Base-by-base conservation (phyloP, 2,329 filamentous ascomycete species). In the Epichloe gansuensis region DNA sequence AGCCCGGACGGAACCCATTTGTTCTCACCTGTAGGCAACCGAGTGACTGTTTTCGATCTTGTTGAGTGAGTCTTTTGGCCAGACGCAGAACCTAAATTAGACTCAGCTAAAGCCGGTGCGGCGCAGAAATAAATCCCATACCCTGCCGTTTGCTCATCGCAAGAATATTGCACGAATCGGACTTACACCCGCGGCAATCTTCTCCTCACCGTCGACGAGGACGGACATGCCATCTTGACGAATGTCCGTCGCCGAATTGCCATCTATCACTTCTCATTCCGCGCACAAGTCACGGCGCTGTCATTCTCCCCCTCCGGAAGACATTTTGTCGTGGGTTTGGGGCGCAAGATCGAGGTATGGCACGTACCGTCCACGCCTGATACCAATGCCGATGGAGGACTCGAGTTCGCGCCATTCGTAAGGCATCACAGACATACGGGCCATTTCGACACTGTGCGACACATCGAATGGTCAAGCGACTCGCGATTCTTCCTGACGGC, bases 181-280 rank as follows among this genome's bases (percentile, higher is more conserved):
- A 60, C 81, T 98, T 52, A 89, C 90, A 48, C 91, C 50, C 82
- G 83, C 65, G 93, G 91, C 63, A 96, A 96, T 68, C 80, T 98
- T 48, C 80, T 98, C 21, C 83, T 98, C 58, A 88, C 91, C 7
- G 78, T 98, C 59, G 94, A 98, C 72, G 87, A 96, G 70, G 88
- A 95, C 75, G 93, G 93, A 55, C 86, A 87, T 62, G 90, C 91
- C 35, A 95, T 98, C 52, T 76, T 98, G 57, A 95, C 91, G 51
- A 95, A 96, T 64, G 83, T 97, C 39, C 83, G 81, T 31, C 85
- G 91, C 56, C 83, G 90, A 57, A 86, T 96, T 59, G 80, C 86
- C 5, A 83, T 98, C 51, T 94, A 97, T 65, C 85, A 96, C 69
- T 96, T 98, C 68, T 91, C 91, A n/a, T 94, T 98, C 72, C 87